Conservation (phyloP, 176 grass and related monocot species). For the Oropetium thomaeum region DNA sequence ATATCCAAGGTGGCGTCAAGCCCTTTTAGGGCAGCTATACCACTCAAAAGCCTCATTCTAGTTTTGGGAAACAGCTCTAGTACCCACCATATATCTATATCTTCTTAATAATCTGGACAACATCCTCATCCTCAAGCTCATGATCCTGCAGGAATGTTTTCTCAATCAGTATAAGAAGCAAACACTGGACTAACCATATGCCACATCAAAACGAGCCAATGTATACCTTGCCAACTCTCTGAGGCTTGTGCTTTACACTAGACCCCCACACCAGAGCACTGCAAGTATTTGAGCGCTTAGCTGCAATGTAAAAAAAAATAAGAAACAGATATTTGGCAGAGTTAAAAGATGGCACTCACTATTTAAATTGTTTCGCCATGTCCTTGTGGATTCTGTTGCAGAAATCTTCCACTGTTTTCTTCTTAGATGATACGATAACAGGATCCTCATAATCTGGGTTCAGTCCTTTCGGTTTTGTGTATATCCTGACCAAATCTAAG, state of each 20-base stretch:
- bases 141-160: constrained; percentile 53
- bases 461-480: constrained; percentile 92
- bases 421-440: constrained; percentile 83
- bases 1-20: background rate
- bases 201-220: background rate
- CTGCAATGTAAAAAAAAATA: background rate
- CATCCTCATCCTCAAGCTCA: constrained; percentile 97
- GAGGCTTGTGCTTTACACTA: constrained; percentile 92
- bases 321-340: background rate
- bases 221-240: constrained; percentile 93
- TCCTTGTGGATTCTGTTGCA: constrained; percentile 92
- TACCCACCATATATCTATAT: constrained; percentile 33
- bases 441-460: constrained; percentile 98
- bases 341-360: constrained; percentile 46
- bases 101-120: constrained; percentile 98
- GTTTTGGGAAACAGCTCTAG: background rate
- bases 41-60: constrained; percentile 27
- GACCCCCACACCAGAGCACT: constrained; percentile 97
- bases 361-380: constrained; percentile 96
- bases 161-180: background rate
- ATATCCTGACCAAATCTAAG: constrained; percentile 86
- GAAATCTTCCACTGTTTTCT: constrained; percentile 87
- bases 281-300: constrained; percentile 22
- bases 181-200: background rate
- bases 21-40: background rate